Evolutionary conservation across 2,329 filamentous ascomycete species (phyloP), one percentile per base, ranked within the genome.

Genomic region (Botrytis aclada): DNA sequence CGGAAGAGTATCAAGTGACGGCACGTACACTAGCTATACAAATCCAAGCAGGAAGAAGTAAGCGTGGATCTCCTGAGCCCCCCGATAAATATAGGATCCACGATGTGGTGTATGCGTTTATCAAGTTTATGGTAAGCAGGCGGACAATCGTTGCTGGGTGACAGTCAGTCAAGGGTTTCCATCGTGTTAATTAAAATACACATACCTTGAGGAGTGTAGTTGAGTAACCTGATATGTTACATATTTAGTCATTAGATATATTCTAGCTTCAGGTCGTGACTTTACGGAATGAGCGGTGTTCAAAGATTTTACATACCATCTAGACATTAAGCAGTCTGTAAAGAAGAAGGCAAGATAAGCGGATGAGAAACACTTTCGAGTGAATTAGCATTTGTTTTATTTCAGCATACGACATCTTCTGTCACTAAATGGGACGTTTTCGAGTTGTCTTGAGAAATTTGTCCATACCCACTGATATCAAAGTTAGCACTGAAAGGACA

Each of bases 271-370:
- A n/a, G 25, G 25, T 22, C n/a, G 39, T 16, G 47, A 16, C 22
- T 54, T 67, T 56, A 18, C 16, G 7, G 18, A 32, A 56, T n/a
- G n/a, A 37, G 25, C 18, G 14, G 29, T 43, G 37, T 56, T 34
- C 29, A 62, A 45, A 20, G 29, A 32, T 56, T 45, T 29, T 61
- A 82, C 86, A 62, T 80, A 93, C 91, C 92, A 95, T 83, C 93
- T 86, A 75, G 92, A 94, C 92, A 95, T 94, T 78, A 95, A 87
- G 82, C 92, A 93, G 83, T 95, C 92, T 73, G 92, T 93, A 81
- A 95, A 95, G 84, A 93, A 93, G 82, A 93, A 95, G 69, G 91
- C 92, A 74, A 94, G 86, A 81, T 94, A 93, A 71, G 90, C 92
- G 32, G 91, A 93, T 73, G 92, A 90, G 79, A 88, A 89, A 83